A percentile compares a stretch with the other conserved stretches of the same genome.
Conservation (phyloP, 1,139 yeast genomes). For the Saccharomyces hybrid region DNA sequence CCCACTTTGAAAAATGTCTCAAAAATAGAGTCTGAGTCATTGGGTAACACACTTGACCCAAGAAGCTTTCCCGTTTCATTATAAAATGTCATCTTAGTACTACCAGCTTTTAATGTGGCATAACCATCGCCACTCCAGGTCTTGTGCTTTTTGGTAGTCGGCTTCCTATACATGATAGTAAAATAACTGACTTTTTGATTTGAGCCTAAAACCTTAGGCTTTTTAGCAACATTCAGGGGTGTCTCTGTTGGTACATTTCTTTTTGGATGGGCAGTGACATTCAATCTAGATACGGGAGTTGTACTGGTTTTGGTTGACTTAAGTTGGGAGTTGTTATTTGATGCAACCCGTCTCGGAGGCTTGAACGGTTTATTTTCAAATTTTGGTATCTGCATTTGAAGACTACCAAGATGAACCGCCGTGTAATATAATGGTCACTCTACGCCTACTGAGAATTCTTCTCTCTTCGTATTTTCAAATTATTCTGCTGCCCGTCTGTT, state of each 20-base stretch:
- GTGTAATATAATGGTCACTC: not conserved
- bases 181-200: constrained; percentile 15
- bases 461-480: not conserved
- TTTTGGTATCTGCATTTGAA: constrained; percentile 2
- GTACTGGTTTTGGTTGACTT: not conserved
- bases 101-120: constrained; percentile 30
- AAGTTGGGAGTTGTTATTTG: not conserved
- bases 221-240: not conserved
- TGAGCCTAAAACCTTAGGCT: constrained; percentile 6
- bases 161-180: constrained; percentile 61
- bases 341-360: constrained; percentile 25
- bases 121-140: constrained; percentile 94
- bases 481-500: not conserved
- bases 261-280: not conserved
- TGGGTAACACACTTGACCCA: constrained; percentile 18
- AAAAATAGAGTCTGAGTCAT: constrained; percentile 25
- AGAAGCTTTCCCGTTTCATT: constrained; percentile 29
- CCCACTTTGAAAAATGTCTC: constrained; percentile 45
- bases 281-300: not conserved
- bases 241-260: not conserved
- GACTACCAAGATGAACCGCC: not conserved
- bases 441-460: not conserved
- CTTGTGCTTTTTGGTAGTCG: constrained; percentile 69
- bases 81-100: constrained; percentile 20
- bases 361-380: constrained; percentile 33